A percentile compares a stretch with the other conserved stretches of the same genome.
These are phyloP conservation scores for Fusarium sp. DNA, from an alignment of 2,329 filamentous ascomycete genomes.

Conservation along the genomic window DNA sequence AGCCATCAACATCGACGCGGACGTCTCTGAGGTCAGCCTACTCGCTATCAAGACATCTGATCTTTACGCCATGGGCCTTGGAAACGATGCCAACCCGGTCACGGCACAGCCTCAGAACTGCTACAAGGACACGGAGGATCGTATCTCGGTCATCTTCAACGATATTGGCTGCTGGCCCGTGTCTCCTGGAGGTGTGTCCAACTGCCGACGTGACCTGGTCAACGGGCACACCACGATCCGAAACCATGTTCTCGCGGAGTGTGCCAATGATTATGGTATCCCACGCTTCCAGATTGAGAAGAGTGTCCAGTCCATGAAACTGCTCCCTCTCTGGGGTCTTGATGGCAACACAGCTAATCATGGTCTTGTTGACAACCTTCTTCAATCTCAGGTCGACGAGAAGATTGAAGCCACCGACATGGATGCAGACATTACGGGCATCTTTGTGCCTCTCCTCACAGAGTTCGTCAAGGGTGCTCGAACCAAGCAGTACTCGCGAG, in stretches of 20 bases:
- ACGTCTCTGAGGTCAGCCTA: constrained; percentile 28
- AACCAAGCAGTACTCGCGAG: constrained; percentile 19
- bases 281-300: constrained; percentile 37
- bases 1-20: constrained; percentile 31
- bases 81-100: constrained; percentile 32
- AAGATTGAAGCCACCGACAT: constrained; percentile 30
- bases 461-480: constrained; percentile 34
- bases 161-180: constrained; percentile 37
- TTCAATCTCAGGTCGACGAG: constrained; percentile 31
- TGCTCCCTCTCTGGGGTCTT: constrained; percentile 34
- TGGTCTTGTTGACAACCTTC: constrained; percentile 31
- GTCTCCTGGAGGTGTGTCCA: constrained; percentile 32
- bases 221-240: constrained; percentile 36
- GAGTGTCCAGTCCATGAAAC: constrained; percentile 34
- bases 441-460: constrained; percentile 29
- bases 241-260: constrained; percentile 35
- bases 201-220: constrained; percentile 34
- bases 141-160: constrained; percentile 33
- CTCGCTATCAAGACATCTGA: constrained; percentile 31
- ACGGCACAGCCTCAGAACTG: constrained; percentile 31
- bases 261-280: constrained; percentile 35
- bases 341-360: constrained; percentile 33
- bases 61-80: constrained; percentile 35
- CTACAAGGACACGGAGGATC: constrained; percentile 24
- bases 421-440: constrained; percentile 11